phyloP scores from a whole-genome alignment of 2,329 filamentous ascomycete genomes.

The Pseudogymnoascus sp. region DNA sequence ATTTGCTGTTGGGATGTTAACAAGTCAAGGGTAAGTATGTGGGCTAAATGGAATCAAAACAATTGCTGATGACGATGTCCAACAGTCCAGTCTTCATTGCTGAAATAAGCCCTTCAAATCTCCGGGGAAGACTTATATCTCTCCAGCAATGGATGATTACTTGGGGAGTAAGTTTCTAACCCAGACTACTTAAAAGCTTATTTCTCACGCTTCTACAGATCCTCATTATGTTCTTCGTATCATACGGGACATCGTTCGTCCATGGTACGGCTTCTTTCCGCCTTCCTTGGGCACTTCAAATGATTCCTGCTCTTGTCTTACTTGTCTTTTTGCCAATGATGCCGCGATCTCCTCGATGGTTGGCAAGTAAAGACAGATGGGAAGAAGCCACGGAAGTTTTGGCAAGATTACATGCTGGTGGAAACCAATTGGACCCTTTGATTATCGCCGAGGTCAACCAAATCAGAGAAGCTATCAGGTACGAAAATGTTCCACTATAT shows the following conservation, averaged over 20 bases:
- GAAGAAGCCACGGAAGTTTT: conserved; percentile 40
- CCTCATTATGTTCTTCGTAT: conserved; percentile 41
- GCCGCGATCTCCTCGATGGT: conserved; percentile 44
- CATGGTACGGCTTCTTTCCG: conserved; percentile 40
- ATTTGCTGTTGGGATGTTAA: conserved; percentile 63
- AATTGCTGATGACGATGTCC: neutral
- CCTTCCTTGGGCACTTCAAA: conserved; percentile 42
- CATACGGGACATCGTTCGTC: conserved; percentile 40
- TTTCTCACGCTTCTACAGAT: conserved; percentile 22
- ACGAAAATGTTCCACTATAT: neutral
- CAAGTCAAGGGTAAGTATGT: conserved; percentile 47
- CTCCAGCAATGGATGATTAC: conserved; percentile 41
- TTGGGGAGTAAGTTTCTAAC: conserved; percentile 28
- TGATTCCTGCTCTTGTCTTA: conserved; percentile 37
- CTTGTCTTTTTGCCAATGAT: conserved; percentile 36
- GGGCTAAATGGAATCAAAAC: neutral
- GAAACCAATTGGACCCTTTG: conserved; percentile 44
- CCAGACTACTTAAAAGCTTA: neutral
- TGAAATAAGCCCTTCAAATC: conserved; percentile 42
- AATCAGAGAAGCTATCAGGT: conserved; percentile 27
- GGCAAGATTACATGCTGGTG: conserved; percentile 48
- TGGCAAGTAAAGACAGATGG: conserved; percentile 41
- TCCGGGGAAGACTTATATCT: conserved; percentile 36
- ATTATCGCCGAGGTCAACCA: conserved; percentile 52
- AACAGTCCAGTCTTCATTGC: conserved; percentile 57